phyloP scores from a whole-genome alignment of 1,139 yeast genomes.

The Candida sp. region DNA sequence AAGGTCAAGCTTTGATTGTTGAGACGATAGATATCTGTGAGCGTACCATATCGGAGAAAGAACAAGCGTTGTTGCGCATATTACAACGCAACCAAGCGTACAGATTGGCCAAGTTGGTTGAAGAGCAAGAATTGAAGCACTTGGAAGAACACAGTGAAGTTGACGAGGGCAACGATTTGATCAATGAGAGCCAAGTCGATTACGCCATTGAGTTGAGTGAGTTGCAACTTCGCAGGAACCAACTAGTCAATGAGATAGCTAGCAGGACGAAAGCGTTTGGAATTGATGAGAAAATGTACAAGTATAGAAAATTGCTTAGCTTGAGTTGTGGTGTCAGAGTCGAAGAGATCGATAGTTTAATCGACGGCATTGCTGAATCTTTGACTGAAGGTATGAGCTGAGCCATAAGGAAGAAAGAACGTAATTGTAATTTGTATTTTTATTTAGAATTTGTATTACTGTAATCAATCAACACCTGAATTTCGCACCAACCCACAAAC shows the following conservation, averaged over 20 bases:
- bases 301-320: slow-evolving; percentile 81
- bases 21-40: slow-evolving; percentile 25
- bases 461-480: not conserved
- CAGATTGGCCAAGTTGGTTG: slow-evolving; percentile 32
- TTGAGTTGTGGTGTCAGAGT: slow-evolving; percentile 80
- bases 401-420: not conserved
- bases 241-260: slow-evolving; percentile 43
- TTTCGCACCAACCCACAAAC: not conserved
- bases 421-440: not conserved
- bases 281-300: slow-evolving; percentile 64
- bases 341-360: slow-evolving; percentile 76
- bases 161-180: slow-evolving; percentile 16
- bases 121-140: slow-evolving; percentile 24
- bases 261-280: slow-evolving; percentile 41
- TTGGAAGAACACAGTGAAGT: slow-evolving; percentile 13
- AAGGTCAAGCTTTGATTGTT: slow-evolving; percentile 30
- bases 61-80: slow-evolving; percentile 30
- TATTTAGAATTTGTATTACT: slow-evolving; percentile 2
- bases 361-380: slow-evolving; percentile 51
- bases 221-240: slow-evolving; percentile 55
- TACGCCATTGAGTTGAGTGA: slow-evolving; percentile 50
- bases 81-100: slow-evolving; percentile 36
- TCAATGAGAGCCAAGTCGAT: slow-evolving; percentile 25
- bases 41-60: slow-evolving; percentile 36
- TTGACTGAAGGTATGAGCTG: slow-evolving; percentile 30